Evolutionary conservation across 371 early-diverging fungal species (phyloP).

Genomic region (Actinomortierella wolfii): DNA sequence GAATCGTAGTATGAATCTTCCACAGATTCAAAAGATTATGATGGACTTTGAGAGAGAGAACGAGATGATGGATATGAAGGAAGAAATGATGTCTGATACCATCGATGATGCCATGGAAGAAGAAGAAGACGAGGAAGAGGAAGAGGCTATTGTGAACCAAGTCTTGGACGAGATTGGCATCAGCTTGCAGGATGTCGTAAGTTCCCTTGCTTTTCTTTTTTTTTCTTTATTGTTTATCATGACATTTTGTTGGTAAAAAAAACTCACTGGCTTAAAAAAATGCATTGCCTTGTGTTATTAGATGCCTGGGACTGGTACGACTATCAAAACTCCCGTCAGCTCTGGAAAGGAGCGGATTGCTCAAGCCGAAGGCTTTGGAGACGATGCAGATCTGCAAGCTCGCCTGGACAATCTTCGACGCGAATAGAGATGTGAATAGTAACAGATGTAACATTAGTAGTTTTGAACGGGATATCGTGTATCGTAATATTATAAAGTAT

Average conservation of each 20-base stretch:
- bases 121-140: conserved; percentile 91
- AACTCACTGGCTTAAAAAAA: too few species aligned
- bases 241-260: too few species aligned
- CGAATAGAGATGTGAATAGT: conserved; percentile 56
- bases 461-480: too few species aligned
- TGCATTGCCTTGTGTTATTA: conserved; percentile 57
- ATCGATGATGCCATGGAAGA: conserved; percentile 96
- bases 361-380: conserved; percentile 58
- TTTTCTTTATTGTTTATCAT: conserved; percentile 4
- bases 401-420: conserved; percentile 87
- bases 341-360: conserved; percentile 48
- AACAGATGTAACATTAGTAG: background rate
- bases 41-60: conserved; percentile 96
- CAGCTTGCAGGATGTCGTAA: conserved; percentile 65
- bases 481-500: too few species aligned
- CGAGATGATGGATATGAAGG: conserved; percentile 98
- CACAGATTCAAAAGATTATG: conserved; percentile 93
- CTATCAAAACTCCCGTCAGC: conserved; percentile 54
- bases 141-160: conserved; percentile 90
- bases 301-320: conserved; percentile 21
- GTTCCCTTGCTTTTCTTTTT: conserved; percentile 5
- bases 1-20: conserved; percentile 94
- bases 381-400: conserved; percentile 90
- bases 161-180: conserved; percentile 97
- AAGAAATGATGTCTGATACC: conserved; percentile 97